Base-by-base conservation (phyloP, 805 yeast species). In the Ogataea philodendri region DNA sequence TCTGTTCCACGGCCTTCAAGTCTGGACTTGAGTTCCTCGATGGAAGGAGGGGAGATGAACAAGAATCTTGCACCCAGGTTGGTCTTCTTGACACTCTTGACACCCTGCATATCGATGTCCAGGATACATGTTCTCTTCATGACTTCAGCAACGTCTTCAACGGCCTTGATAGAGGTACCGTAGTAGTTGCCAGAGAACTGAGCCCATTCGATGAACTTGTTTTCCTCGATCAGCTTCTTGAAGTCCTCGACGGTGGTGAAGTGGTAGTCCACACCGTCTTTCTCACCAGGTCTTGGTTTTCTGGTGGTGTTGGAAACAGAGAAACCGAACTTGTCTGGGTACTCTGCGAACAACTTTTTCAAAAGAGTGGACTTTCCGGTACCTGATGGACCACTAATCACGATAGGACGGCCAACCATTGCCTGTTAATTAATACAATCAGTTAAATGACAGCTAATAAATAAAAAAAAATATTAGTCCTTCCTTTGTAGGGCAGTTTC, bases 81-180 rank as follows among this genome's bases (percentile, higher is more conserved):
- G 11, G 95, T 77, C 37, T 76, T 66, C 67, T 93, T 93, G 47
- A 93, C 96, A 16, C 87, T 73, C 66, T 84, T 82, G 54, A 93
- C 98, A 49, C 99, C 99, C 68, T 93, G 97, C 97, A 90, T 89
- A 74, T 93, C 99, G 49, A 93, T 93, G 65, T 93, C 99, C 58
- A 93, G 72, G 45, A 93, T 81, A 69, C 97, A 93, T 35, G 81
- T 81, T 62, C 73, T 78, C 51, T 87, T 84, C 42, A 71, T 60
- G 34, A 64, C 62, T 29, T 72, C 68, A 32, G 73, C 60, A 28
- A 84, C 89, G 45, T 80, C 81, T 51, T 84, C 74, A 29, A 93
- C 97, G 19, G 96, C 81, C 55, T 78, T 81, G 52, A 87, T 71
- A 30, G 96, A 72, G 32, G 98, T 93, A 41, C 99, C 99, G 65